Percentiles rank a stretch among this genome's conserved stretches.
Conservation (phyloP, 2,329 filamentous ascomycete species). For the Furcasterigmium sp. region DNA sequence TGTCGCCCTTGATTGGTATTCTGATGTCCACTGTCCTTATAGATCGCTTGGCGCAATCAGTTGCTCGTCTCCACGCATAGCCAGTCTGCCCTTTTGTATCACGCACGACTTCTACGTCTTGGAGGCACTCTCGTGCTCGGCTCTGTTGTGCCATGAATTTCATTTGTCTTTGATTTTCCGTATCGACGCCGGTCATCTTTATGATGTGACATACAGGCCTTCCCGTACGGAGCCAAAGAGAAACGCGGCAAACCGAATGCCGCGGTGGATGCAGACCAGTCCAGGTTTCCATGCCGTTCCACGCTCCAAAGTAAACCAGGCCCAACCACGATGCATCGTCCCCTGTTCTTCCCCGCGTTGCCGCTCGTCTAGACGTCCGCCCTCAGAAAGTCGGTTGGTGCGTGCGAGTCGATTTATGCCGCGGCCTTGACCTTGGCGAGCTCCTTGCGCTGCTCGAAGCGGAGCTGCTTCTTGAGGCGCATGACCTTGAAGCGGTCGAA, state of each 20-base stretch:
- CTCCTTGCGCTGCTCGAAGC: slow-evolving; percentile 96
- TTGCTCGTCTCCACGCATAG: too few relatives aligned
- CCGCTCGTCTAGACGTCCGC: not conserved
- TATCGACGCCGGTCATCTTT: slow-evolving; percentile 62
- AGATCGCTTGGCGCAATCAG: too few relatives aligned
- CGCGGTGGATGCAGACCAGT: slow-evolving; percentile 40
- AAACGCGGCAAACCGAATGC: slow-evolving; percentile 53
- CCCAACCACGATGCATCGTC: slow-evolving; percentile 5
- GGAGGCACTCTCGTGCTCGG: not conserved
- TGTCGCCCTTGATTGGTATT: too few relatives aligned
- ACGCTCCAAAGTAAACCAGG: slow-evolving; percentile 11
- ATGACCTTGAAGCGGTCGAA: slow-evolving; percentile 99
- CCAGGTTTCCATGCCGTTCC: slow-evolving; percentile 25
- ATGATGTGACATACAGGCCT: slow-evolving; percentile 61
- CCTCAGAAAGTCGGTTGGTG: not conserved
- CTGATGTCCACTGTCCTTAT: too few relatives aligned
- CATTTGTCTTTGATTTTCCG: slow-evolving; percentile 52
- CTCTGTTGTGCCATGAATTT: slow-evolving; percentile 21
- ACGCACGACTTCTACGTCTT: not conserved
- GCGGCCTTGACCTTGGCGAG: slow-evolving; percentile 86
- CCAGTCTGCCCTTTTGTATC: too few relatives aligned
- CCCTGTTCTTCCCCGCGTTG: slow-evolving; percentile 11
- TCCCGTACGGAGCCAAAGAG: slow-evolving; percentile 52
- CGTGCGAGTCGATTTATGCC: slow-evolving; percentile 48
- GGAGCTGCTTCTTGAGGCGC: slow-evolving; percentile 98